These are phyloP conservation scores for Eucalyptus virginea DNA, from an alignment of 345 rosid species.

Conservation along the genomic window DNA sequence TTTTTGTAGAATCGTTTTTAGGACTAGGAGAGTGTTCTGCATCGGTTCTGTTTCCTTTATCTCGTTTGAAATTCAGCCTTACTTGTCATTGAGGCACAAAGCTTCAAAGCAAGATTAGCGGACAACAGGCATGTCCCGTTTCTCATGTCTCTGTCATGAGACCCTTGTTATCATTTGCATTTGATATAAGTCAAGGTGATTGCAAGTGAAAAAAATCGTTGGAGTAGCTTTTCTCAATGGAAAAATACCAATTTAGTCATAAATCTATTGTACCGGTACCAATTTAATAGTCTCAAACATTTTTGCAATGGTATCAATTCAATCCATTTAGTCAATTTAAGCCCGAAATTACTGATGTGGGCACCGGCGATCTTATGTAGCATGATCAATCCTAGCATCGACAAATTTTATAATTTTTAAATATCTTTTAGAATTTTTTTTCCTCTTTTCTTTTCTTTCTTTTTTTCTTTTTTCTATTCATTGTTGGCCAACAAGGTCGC, in stretches of 20 bases:
- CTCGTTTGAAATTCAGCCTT: constrained; percentile 5
- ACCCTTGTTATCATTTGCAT: neutral
- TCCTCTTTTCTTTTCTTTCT: no score
- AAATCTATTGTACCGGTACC: no score
- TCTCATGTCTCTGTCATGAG: neutral
- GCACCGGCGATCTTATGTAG: accelerated
- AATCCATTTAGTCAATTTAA: accelerated
- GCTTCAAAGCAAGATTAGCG: neutral
- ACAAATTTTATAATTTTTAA: no score
- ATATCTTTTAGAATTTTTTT: no score
- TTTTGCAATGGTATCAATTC: no score
- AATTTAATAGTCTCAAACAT: no score
- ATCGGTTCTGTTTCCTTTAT: neutral
- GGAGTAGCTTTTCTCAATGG: neutral
- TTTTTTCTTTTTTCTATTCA: no score
- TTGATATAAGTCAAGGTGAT: neutral
- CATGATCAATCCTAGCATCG: no score
- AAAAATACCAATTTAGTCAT: no score
- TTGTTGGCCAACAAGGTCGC: accelerated
- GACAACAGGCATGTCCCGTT: neutral
- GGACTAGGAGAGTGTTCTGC: neutral
- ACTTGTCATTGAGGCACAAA: constrained; percentile 21
- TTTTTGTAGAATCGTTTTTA: neutral
- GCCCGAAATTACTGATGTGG: accelerated
- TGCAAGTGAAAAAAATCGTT: neutral